Base-by-base conservation (phyloP, 106 monocot species). In the Dendrobium chrysotoxum region DNA sequence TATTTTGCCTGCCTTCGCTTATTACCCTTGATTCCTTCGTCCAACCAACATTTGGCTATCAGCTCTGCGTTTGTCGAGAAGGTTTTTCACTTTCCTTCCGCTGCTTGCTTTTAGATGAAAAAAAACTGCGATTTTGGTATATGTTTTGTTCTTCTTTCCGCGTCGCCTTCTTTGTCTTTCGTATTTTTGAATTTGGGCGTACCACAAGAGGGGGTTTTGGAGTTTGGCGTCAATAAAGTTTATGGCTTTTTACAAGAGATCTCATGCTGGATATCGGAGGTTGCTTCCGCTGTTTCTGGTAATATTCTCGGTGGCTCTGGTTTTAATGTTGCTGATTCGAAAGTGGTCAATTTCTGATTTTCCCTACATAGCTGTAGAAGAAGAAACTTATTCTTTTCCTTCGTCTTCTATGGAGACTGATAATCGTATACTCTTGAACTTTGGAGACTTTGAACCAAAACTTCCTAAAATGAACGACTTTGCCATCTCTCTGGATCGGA, bases 391-490 rank as follows among this genome's bases (percentile, higher is more conserved):
- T 46, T 40, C 75, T 44, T 77, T 70, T 70, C 4, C 17, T 13
- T 21, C 28, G 58, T 53, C 44, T 15, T 5, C 25, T 4, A 23
- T 64, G 57, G 73, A 53, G 50, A 12, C 21, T 46, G 55, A 9
- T 39, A 28, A 45, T n/a, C 28, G 7, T 11, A 35, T 79, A 28
- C 58, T 38, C 9, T 20, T 81, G 53, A 90, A 90, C 70, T 26
- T 75, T 4, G 50, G 28, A 26, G 80, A 65, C n/a, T 86, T 85
- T 21, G 82, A 87, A 39, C 87, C 80, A 40, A 82, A 85, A 66
- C 85, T 97, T 21, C 97, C 97, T 23, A 79, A 82, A 53, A 86
- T 89, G 82, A 92, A 77, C 25, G 86, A 80, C 47, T 26, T 94
- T 18, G 90, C 97, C 21, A 77, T 82, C 46, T 85, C 86, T 26